Percentiles rank a stretch among this genome's conserved stretches.
phyloP scores from a whole-genome alignment of 176 grass and related monocot genomes.

The Juncus effusus region DNA sequence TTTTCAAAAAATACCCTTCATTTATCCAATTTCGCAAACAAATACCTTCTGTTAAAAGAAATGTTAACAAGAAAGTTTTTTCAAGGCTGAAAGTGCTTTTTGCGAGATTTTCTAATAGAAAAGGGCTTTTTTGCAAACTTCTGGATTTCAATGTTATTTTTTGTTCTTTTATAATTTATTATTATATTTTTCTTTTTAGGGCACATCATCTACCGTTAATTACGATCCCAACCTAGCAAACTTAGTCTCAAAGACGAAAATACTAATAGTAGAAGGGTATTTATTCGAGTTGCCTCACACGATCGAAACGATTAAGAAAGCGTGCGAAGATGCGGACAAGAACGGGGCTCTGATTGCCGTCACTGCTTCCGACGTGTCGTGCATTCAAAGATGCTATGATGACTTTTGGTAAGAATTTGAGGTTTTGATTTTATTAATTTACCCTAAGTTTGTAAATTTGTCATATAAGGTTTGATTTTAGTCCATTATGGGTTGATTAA shows the following conservation, averaged over 20 bases:
- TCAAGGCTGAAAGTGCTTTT: too few relatives aligned
- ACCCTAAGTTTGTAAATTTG: background rate
- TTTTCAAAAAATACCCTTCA: too few relatives aligned
- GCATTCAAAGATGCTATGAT: constrained; percentile 77
- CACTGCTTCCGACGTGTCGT: constrained; percentile 86
- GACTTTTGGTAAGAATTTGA: constrained; percentile 63
- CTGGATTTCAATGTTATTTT: too few relatives aligned
- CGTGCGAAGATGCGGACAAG: constrained; percentile 78
- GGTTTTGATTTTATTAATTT: background rate
- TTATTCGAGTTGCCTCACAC: constrained; percentile 82
- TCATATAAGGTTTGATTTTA: too few relatives aligned
- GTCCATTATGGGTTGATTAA: too few relatives aligned
- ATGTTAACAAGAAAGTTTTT: too few relatives aligned
- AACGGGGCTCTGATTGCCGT: constrained; percentile 80
- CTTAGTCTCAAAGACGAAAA: constrained; percentile 73
- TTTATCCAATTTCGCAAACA: too few relatives aligned
- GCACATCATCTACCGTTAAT: constrained; percentile 68
- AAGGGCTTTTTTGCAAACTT: too few relatives aligned
- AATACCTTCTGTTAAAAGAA: too few relatives aligned
- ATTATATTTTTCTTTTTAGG: constrained; percentile 39
- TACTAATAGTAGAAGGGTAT: constrained; percentile 85
- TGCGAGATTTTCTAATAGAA: too few relatives aligned
- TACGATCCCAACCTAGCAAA: constrained; percentile 65
- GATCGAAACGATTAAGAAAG: constrained; percentile 77
- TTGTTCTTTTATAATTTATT: background rate